Evolutionary conservation across 2,329 filamentous ascomycete species (phyloP).

Genomic region (Cercospora sp.): DNA sequence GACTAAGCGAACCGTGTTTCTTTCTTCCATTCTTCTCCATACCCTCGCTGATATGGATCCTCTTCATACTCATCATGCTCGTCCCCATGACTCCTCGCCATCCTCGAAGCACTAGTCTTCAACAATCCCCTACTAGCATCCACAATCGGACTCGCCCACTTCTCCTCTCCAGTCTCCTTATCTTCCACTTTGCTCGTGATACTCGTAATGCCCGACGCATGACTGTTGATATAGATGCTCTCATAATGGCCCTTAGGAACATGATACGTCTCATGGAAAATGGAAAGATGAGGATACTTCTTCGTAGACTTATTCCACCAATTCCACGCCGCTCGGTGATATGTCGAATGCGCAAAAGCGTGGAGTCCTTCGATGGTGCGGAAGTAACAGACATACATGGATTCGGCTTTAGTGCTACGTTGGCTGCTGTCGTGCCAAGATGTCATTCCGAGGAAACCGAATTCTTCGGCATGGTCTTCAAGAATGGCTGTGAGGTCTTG

Average conservation of each 20-base stretch:
- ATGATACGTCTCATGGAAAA: conserved; percentile 59
- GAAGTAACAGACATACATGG: conserved; percentile 55
- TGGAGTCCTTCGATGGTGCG: conserved; percentile 52
- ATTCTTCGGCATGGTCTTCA: conserved; percentile 44
- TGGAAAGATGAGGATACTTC: conserved; percentile 47
- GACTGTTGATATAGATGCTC: conserved; percentile 51
- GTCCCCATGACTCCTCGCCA: conserved; percentile 34
- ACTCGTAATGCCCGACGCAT: conserved; percentile 39
- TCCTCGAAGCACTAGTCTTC: conserved; percentile 39
- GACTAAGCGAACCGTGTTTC: no score
- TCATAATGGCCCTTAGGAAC: conserved; percentile 52
- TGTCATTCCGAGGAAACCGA: conserved; percentile 52
- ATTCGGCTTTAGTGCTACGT: conserved; percentile 44
- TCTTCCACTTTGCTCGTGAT: conserved; percentile 30
- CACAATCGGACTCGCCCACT: conserved; percentile 38
- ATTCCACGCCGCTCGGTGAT: conserved; percentile 54
- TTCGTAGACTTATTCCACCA: conserved; percentile 48
- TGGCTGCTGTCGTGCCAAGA: conserved; percentile 45
- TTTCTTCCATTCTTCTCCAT: no score
- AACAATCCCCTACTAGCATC: conserved; percentile 40
- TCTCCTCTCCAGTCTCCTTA: conserved; percentile 29
- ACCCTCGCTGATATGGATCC: conserved; percentile 19
- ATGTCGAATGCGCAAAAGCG: conserved; percentile 52
- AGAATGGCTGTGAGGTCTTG: conserved; percentile 41
- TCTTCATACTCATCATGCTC: conserved; percentile 34